phyloP scores from a whole-genome alignment of 352 stramenopile genomes.

The Phytophthora idaei region DNA sequence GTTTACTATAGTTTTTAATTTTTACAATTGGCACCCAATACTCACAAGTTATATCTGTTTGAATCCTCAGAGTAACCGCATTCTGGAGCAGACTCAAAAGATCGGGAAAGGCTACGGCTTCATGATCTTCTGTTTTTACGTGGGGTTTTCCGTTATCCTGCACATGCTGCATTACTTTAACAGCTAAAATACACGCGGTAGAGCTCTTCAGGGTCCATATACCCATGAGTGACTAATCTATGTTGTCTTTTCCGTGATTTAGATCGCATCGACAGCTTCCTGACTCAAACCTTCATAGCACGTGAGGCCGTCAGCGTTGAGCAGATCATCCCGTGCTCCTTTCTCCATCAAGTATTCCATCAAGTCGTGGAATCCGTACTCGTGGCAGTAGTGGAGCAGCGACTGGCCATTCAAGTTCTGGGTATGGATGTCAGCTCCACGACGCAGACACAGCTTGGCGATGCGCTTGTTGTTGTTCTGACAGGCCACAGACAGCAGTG shows the following conservation, averaged over 20 bases:
- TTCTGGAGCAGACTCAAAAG: conserved; percentile 75
- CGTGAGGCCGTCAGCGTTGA: conserved; percentile 94
- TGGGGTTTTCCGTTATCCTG: conserved; percentile 69
- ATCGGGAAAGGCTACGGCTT: conserved; percentile 84
- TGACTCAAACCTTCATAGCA: conserved; percentile 94
- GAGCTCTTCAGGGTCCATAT: neutral
- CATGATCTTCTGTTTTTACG: conserved; percentile 89
- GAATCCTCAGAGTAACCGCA: conserved; percentile 65
- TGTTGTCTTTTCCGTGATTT: conserved; percentile 14
- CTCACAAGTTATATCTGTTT: neutral
- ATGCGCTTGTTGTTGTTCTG: conserved; percentile 98
- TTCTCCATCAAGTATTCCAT: conserved; percentile 96
- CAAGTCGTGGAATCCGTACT: conserved; percentile 94
- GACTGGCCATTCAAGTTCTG: conserved; percentile 94
- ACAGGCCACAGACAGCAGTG: conserved; percentile 92
- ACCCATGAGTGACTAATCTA: conserved; percentile 1
- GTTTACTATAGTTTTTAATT: neutral
- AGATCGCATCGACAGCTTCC: conserved; percentile 82
- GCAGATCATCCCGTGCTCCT: conserved; percentile 89
- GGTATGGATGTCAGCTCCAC: conserved; percentile 93
- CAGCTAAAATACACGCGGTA: conserved; percentile 41
- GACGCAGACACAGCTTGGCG: conserved; percentile 92
- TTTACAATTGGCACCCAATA: neutral
- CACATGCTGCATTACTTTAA: conserved; percentile 87
- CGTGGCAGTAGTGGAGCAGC: conserved; percentile 92